phyloP scores from a whole-genome alignment of 805 yeast species.

The Ogataea pilisensis region DNA sequence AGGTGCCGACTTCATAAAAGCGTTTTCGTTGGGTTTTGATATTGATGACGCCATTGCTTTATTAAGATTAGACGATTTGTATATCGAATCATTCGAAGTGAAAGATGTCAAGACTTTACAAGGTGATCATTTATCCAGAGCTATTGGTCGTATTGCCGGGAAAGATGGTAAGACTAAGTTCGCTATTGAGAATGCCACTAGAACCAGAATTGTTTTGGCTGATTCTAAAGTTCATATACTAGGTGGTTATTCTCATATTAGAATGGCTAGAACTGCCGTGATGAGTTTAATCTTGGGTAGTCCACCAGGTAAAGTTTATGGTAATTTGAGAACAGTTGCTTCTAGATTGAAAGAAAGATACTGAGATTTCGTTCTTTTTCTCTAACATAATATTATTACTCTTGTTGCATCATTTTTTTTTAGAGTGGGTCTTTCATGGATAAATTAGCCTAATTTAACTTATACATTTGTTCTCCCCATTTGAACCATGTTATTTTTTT shows the following conservation, averaged over 20 bases:
- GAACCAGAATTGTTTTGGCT: slow-evolving; percentile 96
- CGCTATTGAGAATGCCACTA: slow-evolving; percentile 96
- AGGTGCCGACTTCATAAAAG: slow-evolving; percentile 95
- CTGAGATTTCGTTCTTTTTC: slow-evolving; percentile 28
- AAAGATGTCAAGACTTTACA: slow-evolving; percentile 94
- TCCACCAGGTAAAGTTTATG: slow-evolving; percentile 98
- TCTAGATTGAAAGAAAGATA: slow-evolving; percentile 96
- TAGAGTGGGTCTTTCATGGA: neutral
- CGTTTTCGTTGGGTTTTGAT: slow-evolving; percentile 94
- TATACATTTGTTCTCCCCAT: too few species aligned
- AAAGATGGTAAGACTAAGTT: slow-evolving; percentile 98
- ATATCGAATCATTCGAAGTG: slow-evolving; percentile 94
- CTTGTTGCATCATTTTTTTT: too few species aligned
- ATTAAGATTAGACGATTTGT: slow-evolving; percentile 89
- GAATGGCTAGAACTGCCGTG: slow-evolving; percentile 98
- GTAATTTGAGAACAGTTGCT: slow-evolving; percentile 94
- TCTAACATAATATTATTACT: too few species aligned
- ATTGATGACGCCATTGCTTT: slow-evolving; percentile 95
- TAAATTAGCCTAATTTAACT: too few species aligned
- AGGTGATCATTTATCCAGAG: slow-evolving; percentile 97
- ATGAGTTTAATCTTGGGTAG: slow-evolving; percentile 93
- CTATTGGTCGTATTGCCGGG: slow-evolving; percentile 99
- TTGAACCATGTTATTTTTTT: too few species aligned
- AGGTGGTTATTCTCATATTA: slow-evolving; percentile 95
- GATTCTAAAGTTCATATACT: slow-evolving; percentile 94